Conservation (phyloP, 129 eudicot species). For the Lactuca sativa region DNA sequence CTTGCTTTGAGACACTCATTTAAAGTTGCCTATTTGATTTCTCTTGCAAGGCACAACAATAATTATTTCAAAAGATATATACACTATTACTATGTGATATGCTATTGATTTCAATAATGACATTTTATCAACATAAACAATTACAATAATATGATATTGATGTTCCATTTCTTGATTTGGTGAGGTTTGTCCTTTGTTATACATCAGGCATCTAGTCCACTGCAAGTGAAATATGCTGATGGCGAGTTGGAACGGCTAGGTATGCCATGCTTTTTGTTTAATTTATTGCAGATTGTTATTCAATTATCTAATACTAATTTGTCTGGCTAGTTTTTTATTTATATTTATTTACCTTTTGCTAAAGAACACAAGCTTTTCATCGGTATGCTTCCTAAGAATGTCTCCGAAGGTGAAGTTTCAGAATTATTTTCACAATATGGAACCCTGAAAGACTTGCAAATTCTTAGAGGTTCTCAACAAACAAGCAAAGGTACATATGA, state of each 20-base stretch:
- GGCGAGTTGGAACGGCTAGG: conserved; percentile 99
- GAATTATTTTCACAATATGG: conserved; percentile 82
- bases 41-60: conserved; percentile 29
- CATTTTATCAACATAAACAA: conserved; percentile 23
- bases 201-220: conserved; percentile 93
- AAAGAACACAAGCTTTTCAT: conserved; percentile 93
- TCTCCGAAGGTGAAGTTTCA: conserved; percentile 85
- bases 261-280: conserved; percentile 28
- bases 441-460: conserved; percentile 78
- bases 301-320: not conserved
- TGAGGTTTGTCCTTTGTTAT: conserved; percentile 34
- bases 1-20: conserved; percentile 35
- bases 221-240: conserved; percentile 99
- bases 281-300: conserved; percentile 7
- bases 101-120: conserved; percentile 12
- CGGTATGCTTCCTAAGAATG: conserved; percentile 98
- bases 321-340: conserved; percentile 6
- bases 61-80: conserved; percentile 29
- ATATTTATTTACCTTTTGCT: conserved; percentile 20
- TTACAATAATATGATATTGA: not conserved
- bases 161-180: conserved; percentile 24
- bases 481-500: conserved; percentile 79
- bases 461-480: conserved; percentile 95
- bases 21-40: conserved; percentile 16
- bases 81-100: conserved; percentile 8